phyloP scores from a whole-genome alignment of 345 rosid genomes.

The Kernera saxatilis region DNA sequence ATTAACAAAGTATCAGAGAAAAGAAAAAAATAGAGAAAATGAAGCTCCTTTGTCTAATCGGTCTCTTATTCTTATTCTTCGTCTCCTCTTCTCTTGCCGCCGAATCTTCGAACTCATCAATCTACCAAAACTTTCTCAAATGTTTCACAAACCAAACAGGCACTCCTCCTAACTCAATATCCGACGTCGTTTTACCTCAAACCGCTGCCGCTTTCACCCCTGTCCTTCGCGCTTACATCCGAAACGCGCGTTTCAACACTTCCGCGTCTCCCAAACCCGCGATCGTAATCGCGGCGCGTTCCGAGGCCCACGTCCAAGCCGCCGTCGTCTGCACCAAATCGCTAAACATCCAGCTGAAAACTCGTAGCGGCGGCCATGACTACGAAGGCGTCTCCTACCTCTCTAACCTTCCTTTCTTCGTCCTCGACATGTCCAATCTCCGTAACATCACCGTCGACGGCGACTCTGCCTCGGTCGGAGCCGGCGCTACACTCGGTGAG shows the following conservation, averaged over 20 bases:
- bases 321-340: constrained; percentile 38
- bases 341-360: constrained; percentile 30
- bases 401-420: constrained; percentile 34
- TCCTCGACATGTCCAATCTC: constrained; percentile 46
- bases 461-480: constrained; percentile 40
- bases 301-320: constrained; percentile 44
- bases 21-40: background rate
- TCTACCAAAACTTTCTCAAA: constrained; percentile 36
- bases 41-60: constrained; percentile 8
- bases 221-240: constrained; percentile 27
- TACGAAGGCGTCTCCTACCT: constrained; percentile 49
- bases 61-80: background rate
- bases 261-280: constrained; percentile 41
- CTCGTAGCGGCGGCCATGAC: constrained; percentile 53
- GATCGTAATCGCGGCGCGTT: constrained; percentile 33
- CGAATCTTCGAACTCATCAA: constrained; percentile 11
- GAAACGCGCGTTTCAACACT: constrained; percentile 41
- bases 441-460: constrained; percentile 27
- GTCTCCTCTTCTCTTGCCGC: constrained; percentile 8
- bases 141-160: constrained; percentile 39
- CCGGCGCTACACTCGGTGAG: constrained; percentile 51
- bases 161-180: constrained; percentile 13
- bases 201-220: constrained; percentile 22
- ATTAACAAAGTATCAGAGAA: background rate
- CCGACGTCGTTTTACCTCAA: constrained; percentile 36